Conservation (phyloP, 176 grass and related monocot genomes). For the Aegilops umbellulata region DNA sequence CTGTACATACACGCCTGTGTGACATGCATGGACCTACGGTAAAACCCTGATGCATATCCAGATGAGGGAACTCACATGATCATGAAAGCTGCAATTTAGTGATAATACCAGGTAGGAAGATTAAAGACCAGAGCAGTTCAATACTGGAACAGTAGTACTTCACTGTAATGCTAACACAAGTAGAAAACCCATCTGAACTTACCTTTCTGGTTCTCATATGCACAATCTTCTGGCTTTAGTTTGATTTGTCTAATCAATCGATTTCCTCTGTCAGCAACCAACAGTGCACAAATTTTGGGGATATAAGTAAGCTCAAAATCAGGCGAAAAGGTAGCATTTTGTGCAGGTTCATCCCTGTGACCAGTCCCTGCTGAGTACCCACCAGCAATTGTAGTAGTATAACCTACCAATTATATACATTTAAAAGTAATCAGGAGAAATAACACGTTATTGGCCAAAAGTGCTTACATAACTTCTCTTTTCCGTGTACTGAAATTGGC, state of each 20-base stretch:
- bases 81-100: not conserved
- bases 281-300: constrained; percentile 56
- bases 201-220: constrained; percentile 29
- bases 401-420: constrained; percentile 39
- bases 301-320: constrained; percentile 75
- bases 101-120: not conserved
- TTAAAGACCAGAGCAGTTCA: not conserved
- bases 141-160: not conserved
- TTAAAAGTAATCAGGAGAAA: constrained; percentile 3
- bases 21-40: not conserved
- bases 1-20: not conserved
- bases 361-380: constrained; percentile 38
- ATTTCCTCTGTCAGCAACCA: constrained; percentile 65
- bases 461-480: not conserved
- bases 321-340: constrained; percentile 66
- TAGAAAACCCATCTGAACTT: not conserved
- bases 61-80: not conserved
- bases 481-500: not conserved
- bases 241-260: constrained; percentile 61
- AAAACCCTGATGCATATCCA: not conserved
- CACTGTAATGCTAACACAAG: not conserved
- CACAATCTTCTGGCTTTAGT: constrained; percentile 60
- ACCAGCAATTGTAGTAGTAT: constrained; percentile 69
- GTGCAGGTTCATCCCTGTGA: constrained; percentile 59
- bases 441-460: not conserved